Base-by-base conservation (phyloP, 345 rosid genomes). In the Salix koriyanagi region DNA sequence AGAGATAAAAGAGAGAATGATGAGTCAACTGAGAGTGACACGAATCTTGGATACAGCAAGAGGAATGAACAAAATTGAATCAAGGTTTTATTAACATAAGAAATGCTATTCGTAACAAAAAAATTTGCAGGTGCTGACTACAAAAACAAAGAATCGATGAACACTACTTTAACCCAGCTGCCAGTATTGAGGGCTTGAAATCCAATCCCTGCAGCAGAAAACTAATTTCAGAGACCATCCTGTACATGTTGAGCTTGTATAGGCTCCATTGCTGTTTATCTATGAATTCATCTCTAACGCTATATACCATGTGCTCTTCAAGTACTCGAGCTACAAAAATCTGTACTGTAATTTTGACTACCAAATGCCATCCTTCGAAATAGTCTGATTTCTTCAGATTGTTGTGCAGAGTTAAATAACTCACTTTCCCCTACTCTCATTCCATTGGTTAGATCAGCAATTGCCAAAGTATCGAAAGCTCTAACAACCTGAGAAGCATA, bases 371-470 rank as follows among this genome's bases (percentile, higher is more conserved):
- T 90, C 82, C 97, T 91, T 80, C 77, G 88, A 84, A 93, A 89
- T 85, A 88, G 83, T 91, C 96, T 90, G 50, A 96, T 89, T 82
- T 93, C 96, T 73, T 85, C 96, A 67, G 96, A 90, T 75, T 90
- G 97, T 82, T 88, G 84, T 14, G 96, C 93, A 5, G 93, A 85
- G 87, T 91, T 89, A 69, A 84, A 88, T 46, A 88, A 77, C 87
- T 88, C 93, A 75, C 98, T 96, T 83, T 93, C 92, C 44, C 98
- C 99, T 19, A 93, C 85, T 85, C 78, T 92, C 98, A 96, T 91
- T 75, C 99, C 99, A 44, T 93, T 96, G 9, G 80, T 87, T 74
- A 96, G 87, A 85, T 96, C 99, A 5, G 87, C 79, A 26, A 86
- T 76, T 39, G 89, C 89, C 83, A 91, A 79, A 85, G 83, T 85